Evolutionary conservation across 306 rosid species (phyloP), one percentile per base, ranked within the genome.

Genomic region (Lotus japonicus): DNA sequence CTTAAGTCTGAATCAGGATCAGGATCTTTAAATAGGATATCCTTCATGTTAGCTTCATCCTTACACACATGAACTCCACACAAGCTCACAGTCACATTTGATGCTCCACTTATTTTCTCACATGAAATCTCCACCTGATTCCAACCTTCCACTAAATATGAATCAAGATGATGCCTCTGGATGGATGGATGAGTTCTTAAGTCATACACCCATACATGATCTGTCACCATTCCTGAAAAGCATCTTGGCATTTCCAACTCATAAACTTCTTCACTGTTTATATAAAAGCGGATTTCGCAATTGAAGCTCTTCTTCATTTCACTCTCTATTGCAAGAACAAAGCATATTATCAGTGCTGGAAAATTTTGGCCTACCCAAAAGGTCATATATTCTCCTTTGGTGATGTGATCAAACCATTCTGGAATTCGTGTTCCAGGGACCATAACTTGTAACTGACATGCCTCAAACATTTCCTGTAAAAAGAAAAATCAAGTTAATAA

Each of bases 191-290:
- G 39, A 35, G 72, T 70, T 61, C 57, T 56, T 12, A 70, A 6
- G 58, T 77, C 81, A 64, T 46, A 64, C 11, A 77, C 18, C 81
- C 81, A 77, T 5, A 77, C 56, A 70, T 70, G 77, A 48, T 70
- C 68, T 36, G 62, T 23, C 41, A 11, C 35, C 77, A 56, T 21
- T 36, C 45, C 49, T 7, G 49, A 5, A 28, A 77, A 64, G 42
- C 3, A 1, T 31, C 15, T 62, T 43, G 55, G 28, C 0, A 63
- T 46, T 56, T 77, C 73, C 66, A 77, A 3, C 56, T 48, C 81
- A 64, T 5, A 71, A 41, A 77, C 11, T 56, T 71, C 77, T 3
- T 63, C 73, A 7, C 73, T 50, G 2, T 77, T 64, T 13, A 71
- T 64, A 39, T 9, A 77, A 26, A 77, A 77, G 15, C 12, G 68